These are phyloP conservation scores for Phytophthora vignae DNA, from an alignment of 352 stramenopile species.

Conservation along the genomic window DNA sequence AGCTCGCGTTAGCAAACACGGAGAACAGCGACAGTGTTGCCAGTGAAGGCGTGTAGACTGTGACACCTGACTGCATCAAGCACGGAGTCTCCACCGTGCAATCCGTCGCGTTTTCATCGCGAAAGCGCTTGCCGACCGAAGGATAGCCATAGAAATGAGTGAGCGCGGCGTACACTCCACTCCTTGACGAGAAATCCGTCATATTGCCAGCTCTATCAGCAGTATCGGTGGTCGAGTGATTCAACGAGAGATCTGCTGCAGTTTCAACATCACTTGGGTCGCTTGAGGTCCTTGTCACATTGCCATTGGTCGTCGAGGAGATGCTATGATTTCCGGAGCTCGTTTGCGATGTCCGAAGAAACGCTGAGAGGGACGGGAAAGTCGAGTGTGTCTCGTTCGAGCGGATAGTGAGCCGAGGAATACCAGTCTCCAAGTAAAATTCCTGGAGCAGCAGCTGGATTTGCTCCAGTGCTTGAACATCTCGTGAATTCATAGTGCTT, in stretches of 20 bases:
- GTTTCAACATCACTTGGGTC: conserved; percentile 3
- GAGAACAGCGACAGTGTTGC: conserved; percentile 32
- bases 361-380: conserved; percentile 46
- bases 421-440: conserved; percentile 65
- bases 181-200: conserved; percentile 29
- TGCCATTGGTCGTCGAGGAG: conserved; percentile 8
- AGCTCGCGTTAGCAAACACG: conserved; percentile 24
- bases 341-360: conserved; percentile 17
- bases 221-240: not conserved
- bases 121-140: conserved; percentile 15
- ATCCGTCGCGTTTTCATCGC: conserved; percentile 6
- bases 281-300: not conserved
- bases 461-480: conserved; percentile 41
- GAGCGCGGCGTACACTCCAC: conserved; percentile 41
- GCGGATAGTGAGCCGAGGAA: conserved; percentile 47
- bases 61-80: conserved; percentile 62
- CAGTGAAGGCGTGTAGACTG: conserved; percentile 66
- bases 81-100: conserved; percentile 43
- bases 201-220: not conserved
- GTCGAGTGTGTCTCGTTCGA: conserved; percentile 34
- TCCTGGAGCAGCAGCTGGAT: conserved; percentile 47
- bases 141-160: conserved; percentile 60
- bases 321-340: not conserved
- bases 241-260: not conserved
- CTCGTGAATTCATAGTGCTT: conserved; percentile 16